Base-by-base conservation (phyloP, 495 filamentous ascomycete genomes). In the Xylaria acuta region DNA sequence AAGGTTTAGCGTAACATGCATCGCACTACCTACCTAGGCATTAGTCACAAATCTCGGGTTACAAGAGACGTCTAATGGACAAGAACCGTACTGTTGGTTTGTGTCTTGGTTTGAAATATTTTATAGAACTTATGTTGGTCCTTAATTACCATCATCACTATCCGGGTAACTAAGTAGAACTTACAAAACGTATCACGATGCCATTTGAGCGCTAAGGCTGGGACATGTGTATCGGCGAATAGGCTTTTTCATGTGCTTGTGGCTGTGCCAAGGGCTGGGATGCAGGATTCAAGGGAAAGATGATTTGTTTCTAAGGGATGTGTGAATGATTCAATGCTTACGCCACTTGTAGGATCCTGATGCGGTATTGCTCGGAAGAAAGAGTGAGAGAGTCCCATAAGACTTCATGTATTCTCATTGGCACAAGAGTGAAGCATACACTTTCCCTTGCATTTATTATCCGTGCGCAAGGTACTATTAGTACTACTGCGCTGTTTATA, bases 231-330 rank as follows among this genome's bases (percentile, higher is more conserved):
- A 14, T 27, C 0, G n/a, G n/a, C n/a, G n/a, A n/a, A n/a, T 22
- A 30, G 22, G 56, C 34, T 38, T 59, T 1, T 20, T 59, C 56
- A 59, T 34, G 32, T 38, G 56, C 32, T 59, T 59, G 56, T 38
- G 56, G 56, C 56, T 18, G 32, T 59, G 56, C 56, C 56, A 59
- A 60, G 58, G 38, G 58, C 34, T 22, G 20, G 32, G 34, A 60
- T 60, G 20, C 58, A 38, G 34, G 58, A 60, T 59, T 36, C 32
- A 18, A 59, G 32, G 32, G 12, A 58, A 53, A 5, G n/a, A 25
- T 1, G 6, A 14, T 11, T 27, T 54, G 51, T 25, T 54, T 38
- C 22, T 54, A 54, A 22, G 14, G 51, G 51, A 16, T 3, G 22
- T 12, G 22, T 30, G 25, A 54, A 54, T 30, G 51, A 2, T 54